Evolutionary conservation across 495 filamentous ascomycete genomes (phyloP).

Genomic region (Bombardia bombarda): DNA sequence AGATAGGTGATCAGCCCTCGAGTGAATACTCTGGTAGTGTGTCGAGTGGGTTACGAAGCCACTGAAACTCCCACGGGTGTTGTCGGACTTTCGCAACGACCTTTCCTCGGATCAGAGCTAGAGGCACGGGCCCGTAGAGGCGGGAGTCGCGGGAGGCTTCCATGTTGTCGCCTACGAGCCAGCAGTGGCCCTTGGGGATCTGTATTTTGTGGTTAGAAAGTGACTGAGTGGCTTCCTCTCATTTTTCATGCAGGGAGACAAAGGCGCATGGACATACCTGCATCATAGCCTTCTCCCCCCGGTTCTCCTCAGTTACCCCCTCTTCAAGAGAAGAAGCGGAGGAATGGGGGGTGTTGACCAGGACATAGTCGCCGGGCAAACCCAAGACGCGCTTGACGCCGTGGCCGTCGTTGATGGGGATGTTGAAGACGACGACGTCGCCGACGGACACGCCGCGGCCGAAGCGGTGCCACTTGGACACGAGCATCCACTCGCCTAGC

Average conservation of each 20-base stretch:
- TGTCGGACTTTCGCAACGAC: slow-evolving; percentile 59
- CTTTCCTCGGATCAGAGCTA: slow-evolving; percentile 80
- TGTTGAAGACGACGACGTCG: slow-evolving; percentile 73
- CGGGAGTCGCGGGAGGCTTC: slow-evolving; percentile 78
- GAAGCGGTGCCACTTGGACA: slow-evolving; percentile 54
- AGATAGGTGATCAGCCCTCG: background rate
- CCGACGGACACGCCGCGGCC: slow-evolving; percentile 68
- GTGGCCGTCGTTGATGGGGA: slow-evolving; percentile 59
- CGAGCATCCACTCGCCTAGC: slow-evolving; percentile 56
- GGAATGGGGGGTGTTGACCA: slow-evolving; percentile 55
- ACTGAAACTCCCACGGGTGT: slow-evolving; percentile 33
- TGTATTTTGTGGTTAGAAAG: slow-evolving; percentile 17
- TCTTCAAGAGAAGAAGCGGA: background rate
- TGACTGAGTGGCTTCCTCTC: too few species aligned
- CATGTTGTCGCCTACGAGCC: slow-evolving; percentile 80
- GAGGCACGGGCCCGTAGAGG: slow-evolving; percentile 73
- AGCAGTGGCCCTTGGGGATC: slow-evolving; percentile 88
- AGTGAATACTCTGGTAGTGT: background rate
- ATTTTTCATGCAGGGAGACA: background rate
- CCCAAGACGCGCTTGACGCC: slow-evolving; percentile 79
- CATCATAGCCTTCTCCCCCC: slow-evolving; percentile 54
- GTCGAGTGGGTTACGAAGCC: slow-evolving; percentile 22
- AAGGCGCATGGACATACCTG: slow-evolving; percentile 46
- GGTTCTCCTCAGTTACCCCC: background rate
- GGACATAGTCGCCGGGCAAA: slow-evolving; percentile 84